phyloP scores from a whole-genome alignment of 176 grass and related monocot genomes.

The Musa acuminata region DNA sequence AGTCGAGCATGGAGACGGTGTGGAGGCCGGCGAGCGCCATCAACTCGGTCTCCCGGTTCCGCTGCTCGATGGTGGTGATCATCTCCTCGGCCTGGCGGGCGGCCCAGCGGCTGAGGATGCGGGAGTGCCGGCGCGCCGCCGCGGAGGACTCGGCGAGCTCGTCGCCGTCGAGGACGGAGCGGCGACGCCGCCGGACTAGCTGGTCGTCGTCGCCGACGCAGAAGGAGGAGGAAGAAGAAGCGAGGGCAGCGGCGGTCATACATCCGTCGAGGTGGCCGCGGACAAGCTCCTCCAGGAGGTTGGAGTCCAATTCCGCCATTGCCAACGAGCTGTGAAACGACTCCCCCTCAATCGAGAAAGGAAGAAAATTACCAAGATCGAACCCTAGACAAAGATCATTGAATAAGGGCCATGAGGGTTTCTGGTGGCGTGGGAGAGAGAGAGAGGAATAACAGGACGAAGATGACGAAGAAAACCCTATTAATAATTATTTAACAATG shows the following conservation, averaged over 20 bases:
- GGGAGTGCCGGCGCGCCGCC: constrained; percentile 7
- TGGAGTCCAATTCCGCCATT: constrained; percentile 10
- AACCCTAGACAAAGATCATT: too few relatives aligned
- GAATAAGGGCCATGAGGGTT: too few relatives aligned
- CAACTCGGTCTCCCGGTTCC: constrained; percentile 33
- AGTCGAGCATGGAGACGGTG: constrained; percentile 37
- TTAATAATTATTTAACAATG: too few relatives aligned
- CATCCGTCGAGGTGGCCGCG: constrained; percentile 20
- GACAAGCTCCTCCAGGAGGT: constrained; percentile 28
- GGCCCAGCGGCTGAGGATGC: constrained; percentile 23
- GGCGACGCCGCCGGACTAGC: neutral
- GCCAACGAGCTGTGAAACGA: neutral
- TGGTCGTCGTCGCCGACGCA: neutral
- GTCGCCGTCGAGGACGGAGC: neutral
- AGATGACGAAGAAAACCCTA: too few relatives aligned
- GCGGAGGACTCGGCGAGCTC: constrained; percentile 14
- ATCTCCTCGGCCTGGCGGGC: constrained; percentile 28
- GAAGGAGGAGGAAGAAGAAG: constrained; percentile 7
- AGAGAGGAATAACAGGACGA: too few relatives aligned
- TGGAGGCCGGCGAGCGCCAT: constrained; percentile 37
- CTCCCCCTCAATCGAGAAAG: neutral
- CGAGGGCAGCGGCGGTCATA: constrained; percentile 12
- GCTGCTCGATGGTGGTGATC: constrained; percentile 31
- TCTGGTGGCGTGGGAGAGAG: too few relatives aligned
- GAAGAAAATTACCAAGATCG: too few relatives aligned